A percentile compares a stretch with the other conserved stretches of the same genome.
Conservation (phyloP, 2,329 filamentous ascomycete species). For the Fusarium robinianum region DNA sequence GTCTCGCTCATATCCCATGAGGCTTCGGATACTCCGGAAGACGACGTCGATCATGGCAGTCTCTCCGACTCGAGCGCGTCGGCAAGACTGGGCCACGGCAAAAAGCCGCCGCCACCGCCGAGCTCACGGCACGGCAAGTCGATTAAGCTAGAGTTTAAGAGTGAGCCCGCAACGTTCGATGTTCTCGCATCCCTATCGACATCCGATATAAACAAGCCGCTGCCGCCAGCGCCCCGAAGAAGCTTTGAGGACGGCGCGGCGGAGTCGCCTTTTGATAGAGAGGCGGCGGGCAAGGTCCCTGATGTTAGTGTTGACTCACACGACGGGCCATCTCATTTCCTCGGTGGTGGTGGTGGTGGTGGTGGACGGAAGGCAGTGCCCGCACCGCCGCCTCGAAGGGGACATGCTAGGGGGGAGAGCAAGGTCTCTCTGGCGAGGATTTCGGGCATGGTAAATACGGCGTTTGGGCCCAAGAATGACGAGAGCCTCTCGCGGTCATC, state of each 20-base stretch:
- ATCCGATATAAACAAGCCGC: constrained; percentile 54
- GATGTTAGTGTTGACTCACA: constrained; percentile 44
- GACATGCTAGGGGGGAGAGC: constrained; percentile 53
- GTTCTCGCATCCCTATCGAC: constrained; percentile 25
- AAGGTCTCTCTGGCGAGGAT: constrained; percentile 36
- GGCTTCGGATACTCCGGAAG: constrained; percentile 28
- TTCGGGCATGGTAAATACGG: constrained; percentile 18
- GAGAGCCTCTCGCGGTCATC: constrained; percentile 54
- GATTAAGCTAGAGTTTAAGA: constrained; percentile 57
- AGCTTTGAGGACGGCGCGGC: constrained; percentile 53
- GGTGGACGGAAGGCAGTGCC: constrained; percentile 51
- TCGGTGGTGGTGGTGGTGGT: no score
- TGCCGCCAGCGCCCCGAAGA: constrained; percentile 59
- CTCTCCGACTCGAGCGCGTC: constrained; percentile 38
- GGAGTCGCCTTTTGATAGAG: constrained; percentile 59
- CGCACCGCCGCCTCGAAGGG: constrained; percentile 55
- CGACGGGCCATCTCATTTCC: constrained; percentile 40
- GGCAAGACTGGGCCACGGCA: constrained; percentile 43
- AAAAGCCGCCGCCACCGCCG: constrained; percentile 71
- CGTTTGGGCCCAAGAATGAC: constrained; percentile 35
- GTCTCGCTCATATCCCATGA: constrained; percentile 30
- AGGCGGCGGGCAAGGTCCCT: constrained; percentile 57
- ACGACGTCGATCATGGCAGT: constrained; percentile 28
- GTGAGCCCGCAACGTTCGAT: constrained; percentile 33
- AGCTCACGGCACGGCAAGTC: constrained; percentile 79